Evolutionary conservation across 2,329 filamentous ascomycete genomes (phyloP), one percentile per base, ranked within the genome.

Genomic region (Fusarium coffeatum): DNA sequence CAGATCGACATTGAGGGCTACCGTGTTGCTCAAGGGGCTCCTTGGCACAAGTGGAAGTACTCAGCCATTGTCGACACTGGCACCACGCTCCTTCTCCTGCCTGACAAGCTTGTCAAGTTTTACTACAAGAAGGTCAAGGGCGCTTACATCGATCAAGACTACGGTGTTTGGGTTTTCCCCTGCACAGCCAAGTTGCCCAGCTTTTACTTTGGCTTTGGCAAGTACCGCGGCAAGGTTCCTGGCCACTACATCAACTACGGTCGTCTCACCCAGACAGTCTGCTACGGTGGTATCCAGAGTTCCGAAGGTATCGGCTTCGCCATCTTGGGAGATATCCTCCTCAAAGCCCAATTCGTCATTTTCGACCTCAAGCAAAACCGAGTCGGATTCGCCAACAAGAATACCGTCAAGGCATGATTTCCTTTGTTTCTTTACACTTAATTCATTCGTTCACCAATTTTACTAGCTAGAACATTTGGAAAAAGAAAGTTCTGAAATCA

Each of bases 51-150:
- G 8, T 54, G 74, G 20, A 64, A 87, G 8, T 82, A 83, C 25
- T 81, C 81, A 1, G 85, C 84, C 71, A 92, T 93, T 77, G 88
- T 88, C 74, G 90, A 93, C 80, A 93, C 90, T 4, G 91, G 90
- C 56, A 92, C 90, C 59, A 90, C 89, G 2, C 87, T 93, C 30
- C 79, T 92, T 58, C 83, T 91, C 68, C 78, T 90, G 20, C 87
- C 88, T 27, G 76, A 83, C 58, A 70, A 76, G 32, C 82, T 90
- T 63, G 85, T 88, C 68, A 72, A 78, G 1, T 84, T 81, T 43
- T 92, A 92, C 83, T 93, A 91, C 81, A 76, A 76, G 40, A 76
- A 87, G 65, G 84, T 92, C 64, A 57, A 74, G 10, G 85, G 87
- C 6, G 83, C 90, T 1, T 69, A 79, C 47, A 75, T 87, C 69